Evolutionary conservation across 2,329 filamentous ascomycete species (phyloP).

Genomic region (Neurospora sp.): DNA sequence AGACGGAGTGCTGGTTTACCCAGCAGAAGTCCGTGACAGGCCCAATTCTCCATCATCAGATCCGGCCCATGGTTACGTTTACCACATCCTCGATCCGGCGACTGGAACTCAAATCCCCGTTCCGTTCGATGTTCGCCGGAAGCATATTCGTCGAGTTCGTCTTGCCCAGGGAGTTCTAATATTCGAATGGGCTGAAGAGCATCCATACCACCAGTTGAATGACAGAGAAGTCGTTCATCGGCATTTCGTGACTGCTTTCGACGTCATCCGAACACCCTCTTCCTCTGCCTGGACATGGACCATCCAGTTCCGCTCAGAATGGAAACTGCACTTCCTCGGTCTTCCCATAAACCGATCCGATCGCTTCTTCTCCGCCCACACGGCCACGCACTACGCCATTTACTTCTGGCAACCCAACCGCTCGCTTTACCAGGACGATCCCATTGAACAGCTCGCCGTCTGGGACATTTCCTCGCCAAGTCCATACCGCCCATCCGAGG

Average conservation of each 20-base stretch:
- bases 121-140: conserved; percentile 40
- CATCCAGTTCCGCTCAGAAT: conserved; percentile 45
- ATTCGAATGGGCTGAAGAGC: conserved; percentile 52
- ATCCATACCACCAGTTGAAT: conserved; percentile 41
- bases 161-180: conserved; percentile 45
- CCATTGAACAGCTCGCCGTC: conserved; percentile 46
- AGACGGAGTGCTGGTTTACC: conserved; percentile 48
- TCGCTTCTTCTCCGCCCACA: conserved; percentile 55
- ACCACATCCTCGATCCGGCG: conserved; percentile 41
- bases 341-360: conserved; percentile 44
- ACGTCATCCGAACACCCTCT: conserved; percentile 26
- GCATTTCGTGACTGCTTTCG: conserved; percentile 52
- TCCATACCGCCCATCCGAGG: conserved; percentile 38
- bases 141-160: conserved; percentile 44
- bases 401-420: conserved; percentile 53
- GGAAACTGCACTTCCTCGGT: conserved; percentile 49
- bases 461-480: conserved; percentile 48
- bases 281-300: conserved; percentile 25
- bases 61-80: conserved; percentile 16
- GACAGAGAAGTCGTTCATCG: conserved; percentile 40
- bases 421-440: conserved; percentile 44
- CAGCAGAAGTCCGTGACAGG: conserved; percentile 17
- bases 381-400: conserved; percentile 47
- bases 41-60: not conserved
- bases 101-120: conserved; percentile 32